These are phyloP conservation scores for Arthroderma uncinatum DNA, from an alignment of 2,329 filamentous ascomycete species.

Conservation along the genomic window DNA sequence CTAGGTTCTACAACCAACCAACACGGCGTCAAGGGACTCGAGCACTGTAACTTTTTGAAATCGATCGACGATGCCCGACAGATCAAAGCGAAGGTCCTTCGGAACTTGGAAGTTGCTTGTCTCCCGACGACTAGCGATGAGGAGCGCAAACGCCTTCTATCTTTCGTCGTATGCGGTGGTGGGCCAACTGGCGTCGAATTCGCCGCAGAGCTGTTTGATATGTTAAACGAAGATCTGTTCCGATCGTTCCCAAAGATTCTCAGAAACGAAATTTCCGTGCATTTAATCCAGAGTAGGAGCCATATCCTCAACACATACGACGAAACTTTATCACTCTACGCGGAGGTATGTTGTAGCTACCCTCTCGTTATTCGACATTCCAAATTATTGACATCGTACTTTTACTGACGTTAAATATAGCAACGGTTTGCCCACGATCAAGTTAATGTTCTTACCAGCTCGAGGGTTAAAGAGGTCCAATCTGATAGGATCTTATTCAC, in stretches of 20 bases:
- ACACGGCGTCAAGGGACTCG: constrained; percentile 87
- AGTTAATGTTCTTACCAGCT: constrained; percentile 83
- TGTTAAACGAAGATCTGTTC: constrained; percentile 87
- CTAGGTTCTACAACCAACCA: constrained; percentile 75
- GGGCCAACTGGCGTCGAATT: constrained; percentile 97
- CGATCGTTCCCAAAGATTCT: constrained; percentile 74
- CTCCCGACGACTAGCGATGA: constrained; percentile 85
- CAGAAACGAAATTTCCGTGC: constrained; percentile 95
- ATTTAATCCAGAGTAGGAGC: constrained; percentile 85
- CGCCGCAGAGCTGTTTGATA: constrained; percentile 87
- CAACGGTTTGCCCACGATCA: constrained; percentile 81
- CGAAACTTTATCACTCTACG: constrained; percentile 82
- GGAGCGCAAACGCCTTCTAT: constrained; percentile 75
- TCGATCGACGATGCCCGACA: constrained; percentile 82
- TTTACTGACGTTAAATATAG: constrained; percentile 20
- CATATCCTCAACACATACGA: constrained; percentile 99
- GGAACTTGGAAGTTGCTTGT: constrained; percentile 81
- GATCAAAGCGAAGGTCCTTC: constrained; percentile 79
- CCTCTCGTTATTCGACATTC: not conserved
- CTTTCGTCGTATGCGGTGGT: constrained; percentile 91
- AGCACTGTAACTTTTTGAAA: constrained; percentile 91
- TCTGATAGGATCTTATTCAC: constrained; percentile 79
- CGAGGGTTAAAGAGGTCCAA: constrained; percentile 79
- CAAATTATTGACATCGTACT: not conserved
- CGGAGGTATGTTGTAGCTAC: constrained; percentile 47